Conservation (phyloP, 1,284 basidiomycete genomes). For the Gomphus bonarii region DNA sequence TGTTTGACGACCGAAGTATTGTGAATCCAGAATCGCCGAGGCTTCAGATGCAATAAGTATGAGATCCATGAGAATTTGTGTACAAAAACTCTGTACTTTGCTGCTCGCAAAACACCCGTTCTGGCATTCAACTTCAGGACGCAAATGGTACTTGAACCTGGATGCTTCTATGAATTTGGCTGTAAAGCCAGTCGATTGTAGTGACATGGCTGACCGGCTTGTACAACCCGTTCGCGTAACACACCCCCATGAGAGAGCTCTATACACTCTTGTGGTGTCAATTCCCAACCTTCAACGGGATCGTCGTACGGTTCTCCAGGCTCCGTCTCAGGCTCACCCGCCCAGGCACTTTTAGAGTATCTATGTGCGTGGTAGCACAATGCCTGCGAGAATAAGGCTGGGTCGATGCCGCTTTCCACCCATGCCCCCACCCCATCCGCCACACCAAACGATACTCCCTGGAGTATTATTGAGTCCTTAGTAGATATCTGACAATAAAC, state of each 20-base stretch:
- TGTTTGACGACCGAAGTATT: slow-evolving; percentile 60
- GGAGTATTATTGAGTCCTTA: slow-evolving; percentile 3
- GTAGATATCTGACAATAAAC: slow-evolving; percentile 22
- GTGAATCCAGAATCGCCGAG: slow-evolving; percentile 82
- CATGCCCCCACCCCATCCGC: slow-evolving; percentile 67
- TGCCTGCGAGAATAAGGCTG: slow-evolving; percentile 61
- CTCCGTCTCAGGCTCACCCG: slow-evolving; percentile 52
- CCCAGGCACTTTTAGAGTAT: slow-evolving; percentile 61
- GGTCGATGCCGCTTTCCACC: slow-evolving; percentile 73
- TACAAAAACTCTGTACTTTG: slow-evolving; percentile 49
- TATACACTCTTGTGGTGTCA: slow-evolving; percentile 60
- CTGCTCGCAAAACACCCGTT: slow-evolving; percentile 65
- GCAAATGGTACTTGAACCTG: slow-evolving; percentile 84
- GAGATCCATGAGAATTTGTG: background rate
- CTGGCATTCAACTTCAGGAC: slow-evolving; percentile 68
- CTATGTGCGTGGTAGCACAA: slow-evolving; percentile 65
- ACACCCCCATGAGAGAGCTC: slow-evolving; percentile 67
- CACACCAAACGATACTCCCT: slow-evolving; percentile 70
- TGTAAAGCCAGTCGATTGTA: background rate
- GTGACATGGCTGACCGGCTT: slow-evolving; percentile 47
- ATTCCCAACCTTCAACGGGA: slow-evolving; percentile 58
- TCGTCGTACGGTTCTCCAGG: slow-evolving; percentile 38
- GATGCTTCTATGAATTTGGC: background rate
- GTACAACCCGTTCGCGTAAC: slow-evolving; percentile 54
- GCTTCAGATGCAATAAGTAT: slow-evolving; percentile 28